Conservation (phyloP, 176 grass and related monocot genomes). For the Echinochloa phyllopogon region DNA sequence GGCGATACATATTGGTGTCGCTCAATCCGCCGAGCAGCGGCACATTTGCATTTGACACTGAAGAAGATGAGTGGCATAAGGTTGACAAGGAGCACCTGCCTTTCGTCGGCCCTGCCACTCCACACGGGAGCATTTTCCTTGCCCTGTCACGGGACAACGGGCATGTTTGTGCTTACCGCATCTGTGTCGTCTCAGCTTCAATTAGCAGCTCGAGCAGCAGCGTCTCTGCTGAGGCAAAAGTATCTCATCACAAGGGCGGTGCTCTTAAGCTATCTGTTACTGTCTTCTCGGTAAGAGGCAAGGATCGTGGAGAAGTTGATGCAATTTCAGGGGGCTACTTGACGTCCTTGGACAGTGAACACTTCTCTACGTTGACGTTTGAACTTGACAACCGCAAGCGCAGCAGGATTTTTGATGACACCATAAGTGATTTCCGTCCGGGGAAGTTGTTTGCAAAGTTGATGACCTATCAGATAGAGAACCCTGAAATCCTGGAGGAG, state of each 20-base stretch:
- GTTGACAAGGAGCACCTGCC: background rate
- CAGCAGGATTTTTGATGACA: background rate
- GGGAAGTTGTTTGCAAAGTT: background rate
- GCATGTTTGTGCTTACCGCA: constrained; percentile 5
- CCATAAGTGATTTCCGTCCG: background rate
- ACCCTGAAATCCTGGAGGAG: constrained; percentile 1
- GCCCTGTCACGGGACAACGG: background rate
- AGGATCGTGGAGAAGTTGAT: background rate
- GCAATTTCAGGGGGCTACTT: background rate
- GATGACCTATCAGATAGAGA: constrained; percentile 2
- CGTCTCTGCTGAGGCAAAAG: background rate
- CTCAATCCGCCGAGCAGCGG: background rate
- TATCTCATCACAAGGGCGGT: background rate
- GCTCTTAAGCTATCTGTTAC: constrained; percentile 9
- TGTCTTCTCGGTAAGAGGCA: background rate
- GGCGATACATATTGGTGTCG: constrained; percentile 15
- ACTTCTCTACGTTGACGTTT: background rate
- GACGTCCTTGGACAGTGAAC: background rate
- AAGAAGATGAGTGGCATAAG: constrained; percentile 7
- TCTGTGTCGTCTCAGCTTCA: constrained; percentile 2
- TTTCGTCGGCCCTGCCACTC: background rate
- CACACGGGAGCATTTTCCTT: background rate
- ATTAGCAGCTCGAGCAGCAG: background rate
- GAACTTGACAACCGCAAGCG: background rate
- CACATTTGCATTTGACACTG: constrained; percentile 12